These are phyloP conservation scores for Cutaneotrichosporon cavernicola DNA, from an alignment of 1,284 basidiomycete genomes.

Conservation along the genomic window DNA sequence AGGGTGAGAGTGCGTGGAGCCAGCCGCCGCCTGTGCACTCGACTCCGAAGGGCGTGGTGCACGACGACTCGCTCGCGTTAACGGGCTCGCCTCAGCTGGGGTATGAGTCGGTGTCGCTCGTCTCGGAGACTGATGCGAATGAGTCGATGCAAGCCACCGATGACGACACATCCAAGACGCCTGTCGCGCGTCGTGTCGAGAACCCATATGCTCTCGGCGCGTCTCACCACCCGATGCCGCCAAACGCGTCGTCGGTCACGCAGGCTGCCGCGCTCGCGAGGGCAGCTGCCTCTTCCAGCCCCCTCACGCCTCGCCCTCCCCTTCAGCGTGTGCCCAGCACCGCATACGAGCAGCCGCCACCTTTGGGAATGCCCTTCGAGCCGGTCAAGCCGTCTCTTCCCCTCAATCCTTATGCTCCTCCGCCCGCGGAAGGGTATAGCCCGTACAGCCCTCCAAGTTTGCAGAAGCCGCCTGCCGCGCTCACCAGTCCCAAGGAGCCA, in stretches of 20 bases:
- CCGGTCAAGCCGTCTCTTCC: not conserved
- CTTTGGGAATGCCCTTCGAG: not conserved
- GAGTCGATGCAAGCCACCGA: too few relatives aligned
- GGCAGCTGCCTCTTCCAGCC: slow-evolving; percentile 1
- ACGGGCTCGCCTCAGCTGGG: not conserved
- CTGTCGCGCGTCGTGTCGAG: slow-evolving; percentile 7
- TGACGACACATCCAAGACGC: slow-evolving; percentile 8
- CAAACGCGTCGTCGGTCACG: slow-evolving; percentile 6
- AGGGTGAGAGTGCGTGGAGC: slow-evolving; percentile 4
- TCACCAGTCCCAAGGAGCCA: not conserved
- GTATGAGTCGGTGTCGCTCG: slow-evolving; percentile 1
- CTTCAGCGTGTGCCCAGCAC: not conserved
- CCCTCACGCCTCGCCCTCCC: slow-evolving; percentile 1
- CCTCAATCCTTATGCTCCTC: slow-evolving; percentile 10
- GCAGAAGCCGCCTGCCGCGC: not conserved
- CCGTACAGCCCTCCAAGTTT: slow-evolving; percentile 8
- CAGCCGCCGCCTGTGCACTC: slow-evolving; percentile 12
- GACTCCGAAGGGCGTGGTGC: slow-evolving; percentile 1
- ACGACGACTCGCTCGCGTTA: slow-evolving; percentile 2
- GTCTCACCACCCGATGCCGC: not conserved
- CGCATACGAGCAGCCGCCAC: not conserved
- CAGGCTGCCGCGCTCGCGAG: not conserved
- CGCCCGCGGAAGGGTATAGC: not conserved
- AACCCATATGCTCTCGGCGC: slow-evolving; percentile 1
- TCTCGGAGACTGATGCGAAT: not conserved